phyloP scores from a whole-genome alignment of 2,329 filamentous ascomycete species.

The Fusarium transvaalense region DNA sequence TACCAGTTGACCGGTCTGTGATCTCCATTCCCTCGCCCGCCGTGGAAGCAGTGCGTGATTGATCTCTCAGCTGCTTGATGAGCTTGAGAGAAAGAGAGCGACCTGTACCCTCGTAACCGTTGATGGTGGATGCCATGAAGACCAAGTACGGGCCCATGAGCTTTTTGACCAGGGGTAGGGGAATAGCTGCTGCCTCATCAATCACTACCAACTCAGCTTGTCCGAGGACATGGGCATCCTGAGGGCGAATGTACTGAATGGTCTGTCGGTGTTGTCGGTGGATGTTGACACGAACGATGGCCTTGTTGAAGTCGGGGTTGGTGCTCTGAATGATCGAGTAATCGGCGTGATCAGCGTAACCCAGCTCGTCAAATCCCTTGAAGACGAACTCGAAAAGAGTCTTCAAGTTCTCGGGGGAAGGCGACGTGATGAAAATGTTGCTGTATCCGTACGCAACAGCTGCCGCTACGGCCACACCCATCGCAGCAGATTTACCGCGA shows the following conservation, averaged over 20 bases:
- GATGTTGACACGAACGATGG: conserved; percentile 95
- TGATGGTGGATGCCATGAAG: conserved; percentile 99
- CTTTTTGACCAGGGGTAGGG: conserved; percentile 90
- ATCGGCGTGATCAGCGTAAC: conserved; percentile 94
- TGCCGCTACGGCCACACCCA: conserved; percentile 93
- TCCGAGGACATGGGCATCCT: conserved; percentile 93
- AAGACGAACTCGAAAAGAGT: conserved; percentile 98
- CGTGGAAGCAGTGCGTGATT: conserved; percentile 77
- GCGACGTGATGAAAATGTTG: conserved; percentile 99
- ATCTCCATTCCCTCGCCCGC: conserved; percentile 72
- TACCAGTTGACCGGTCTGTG: conserved; percentile 83
- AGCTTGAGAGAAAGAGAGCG: conserved; percentile 94
- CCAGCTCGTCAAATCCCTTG: conserved; percentile 95
- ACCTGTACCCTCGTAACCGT: conserved; percentile 97
- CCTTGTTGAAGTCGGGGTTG: conserved; percentile 99
- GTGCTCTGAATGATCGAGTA: conserved; percentile 99
- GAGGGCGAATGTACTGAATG: conserved; percentile 97
- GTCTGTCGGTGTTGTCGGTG: conserved; percentile 96
- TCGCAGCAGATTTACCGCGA: conserved; percentile 94
- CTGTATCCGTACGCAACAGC: conserved; percentile 97
- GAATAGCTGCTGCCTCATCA: conserved; percentile 97
- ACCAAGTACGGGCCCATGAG: conserved; percentile 97
- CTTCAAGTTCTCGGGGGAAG: conserved; percentile 97
- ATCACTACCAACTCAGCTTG: conserved; percentile 97
- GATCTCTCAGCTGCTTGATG: conserved; percentile 95